phyloP scores from a whole-genome alignment of 495 filamentous ascomycete genomes.

The Daldinia loculata region DNA sequence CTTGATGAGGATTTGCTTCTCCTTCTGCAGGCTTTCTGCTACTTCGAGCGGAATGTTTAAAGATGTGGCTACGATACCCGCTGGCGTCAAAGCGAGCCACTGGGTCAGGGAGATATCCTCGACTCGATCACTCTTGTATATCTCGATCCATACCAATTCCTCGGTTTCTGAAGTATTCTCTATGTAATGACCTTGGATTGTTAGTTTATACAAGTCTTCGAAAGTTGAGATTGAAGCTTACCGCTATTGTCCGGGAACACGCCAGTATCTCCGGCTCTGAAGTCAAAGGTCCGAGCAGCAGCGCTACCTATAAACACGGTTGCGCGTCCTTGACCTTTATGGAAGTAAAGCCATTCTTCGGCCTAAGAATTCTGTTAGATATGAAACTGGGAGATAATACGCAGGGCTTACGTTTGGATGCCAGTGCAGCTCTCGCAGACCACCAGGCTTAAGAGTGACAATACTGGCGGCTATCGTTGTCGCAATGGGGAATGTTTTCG shows the following conservation, averaged over 20 bases:
- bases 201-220: constrained; percentile 2
- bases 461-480: constrained; percentile 69
- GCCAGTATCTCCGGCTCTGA: constrained; percentile 68
- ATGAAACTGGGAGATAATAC: neutral
- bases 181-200: constrained; percentile 63
- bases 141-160: constrained; percentile 70
- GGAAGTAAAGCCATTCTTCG: constrained; percentile 74
- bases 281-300: constrained; percentile 70
- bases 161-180: constrained; percentile 69
- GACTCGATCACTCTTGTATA: constrained; percentile 71
- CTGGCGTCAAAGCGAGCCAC: constrained; percentile 70
- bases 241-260: constrained; percentile 71
- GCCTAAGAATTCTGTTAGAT: constrained; percentile 50
- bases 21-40: constrained; percentile 66
- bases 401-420: constrained; percentile 66
- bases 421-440: constrained; percentile 71
- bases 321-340: constrained; percentile 64
- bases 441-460: constrained; percentile 67
- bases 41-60: constrained; percentile 66
- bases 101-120: constrained; percentile 69
- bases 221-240: constrained; percentile 27
- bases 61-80: constrained; percentile 65
- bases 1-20: constrained; percentile 67
- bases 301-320: constrained; percentile 68
- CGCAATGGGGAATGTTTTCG: constrained; percentile 67